These are phyloP conservation scores for Glonium stellatum DNA, from an alignment of 495 filamentous ascomycete species.

Conservation along the genomic window DNA sequence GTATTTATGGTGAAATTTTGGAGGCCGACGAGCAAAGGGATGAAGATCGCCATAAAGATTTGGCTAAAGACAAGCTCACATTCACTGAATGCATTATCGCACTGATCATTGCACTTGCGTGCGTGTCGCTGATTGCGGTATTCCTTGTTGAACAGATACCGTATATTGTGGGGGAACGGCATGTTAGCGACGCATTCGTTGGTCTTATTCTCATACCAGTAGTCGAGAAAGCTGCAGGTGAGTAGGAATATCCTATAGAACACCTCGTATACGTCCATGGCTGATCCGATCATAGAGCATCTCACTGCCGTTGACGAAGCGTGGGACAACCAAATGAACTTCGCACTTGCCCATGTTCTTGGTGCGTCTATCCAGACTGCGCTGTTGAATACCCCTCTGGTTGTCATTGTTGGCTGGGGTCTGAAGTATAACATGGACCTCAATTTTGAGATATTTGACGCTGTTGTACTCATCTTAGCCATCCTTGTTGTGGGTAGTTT, in stretches of 20 bases:
- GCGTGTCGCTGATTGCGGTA: conserved; percentile 74
- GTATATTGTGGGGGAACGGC: conserved; percentile 54
- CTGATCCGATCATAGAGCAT: conserved; percentile 50
- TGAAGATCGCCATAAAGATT: conserved; percentile 59
- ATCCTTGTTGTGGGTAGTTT: conserved; percentile 63
- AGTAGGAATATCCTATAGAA: background rate
- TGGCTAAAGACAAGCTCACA: conserved; percentile 64
- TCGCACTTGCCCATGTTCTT: conserved; percentile 83
- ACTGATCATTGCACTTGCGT: conserved; percentile 57
- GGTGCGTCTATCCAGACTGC: conserved; percentile 86
- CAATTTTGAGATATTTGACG: conserved; percentile 82
- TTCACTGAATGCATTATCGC: conserved; percentile 67
- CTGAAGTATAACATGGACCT: conserved; percentile 62
- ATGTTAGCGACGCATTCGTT: conserved; percentile 57
- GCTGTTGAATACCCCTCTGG: conserved; percentile 77
- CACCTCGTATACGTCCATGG: background rate
- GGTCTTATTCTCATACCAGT: conserved; percentile 59
- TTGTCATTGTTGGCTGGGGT: conserved; percentile 83
- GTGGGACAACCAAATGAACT: conserved; percentile 82
- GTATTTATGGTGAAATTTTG: conserved; percentile 66
- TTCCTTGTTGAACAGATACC: conserved; percentile 77
- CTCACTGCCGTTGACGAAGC: conserved; percentile 87
- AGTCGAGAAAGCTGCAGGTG: conserved; percentile 73
- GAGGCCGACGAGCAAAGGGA: conserved; percentile 65
- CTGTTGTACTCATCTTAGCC: conserved; percentile 76